These are phyloP conservation scores for Plasmodium gaboni DNA, from an alignment of 169 alveolate species.

Conservation along the genomic window DNA sequence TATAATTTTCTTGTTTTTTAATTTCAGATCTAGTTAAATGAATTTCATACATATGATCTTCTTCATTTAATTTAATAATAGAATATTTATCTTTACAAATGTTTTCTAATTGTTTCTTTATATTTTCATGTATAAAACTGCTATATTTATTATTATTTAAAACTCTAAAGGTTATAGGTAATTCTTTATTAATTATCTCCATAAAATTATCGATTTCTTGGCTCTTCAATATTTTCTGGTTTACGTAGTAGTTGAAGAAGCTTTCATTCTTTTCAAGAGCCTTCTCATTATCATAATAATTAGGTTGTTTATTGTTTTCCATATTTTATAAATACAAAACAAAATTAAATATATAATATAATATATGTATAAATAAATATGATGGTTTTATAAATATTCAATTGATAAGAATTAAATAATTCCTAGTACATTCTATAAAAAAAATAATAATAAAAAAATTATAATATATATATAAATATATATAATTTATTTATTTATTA, in stretches of 20 bases:
- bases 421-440: too few species aligned
- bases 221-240: slow-evolving; percentile 80
- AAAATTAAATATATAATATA: too few species aligned
- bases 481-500: too few species aligned
- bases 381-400: too few species aligned
- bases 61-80: slow-evolving; percentile 64
- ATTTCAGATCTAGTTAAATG: slow-evolving; percentile 77
- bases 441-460: too few species aligned
- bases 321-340: too few species aligned
- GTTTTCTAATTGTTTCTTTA: slow-evolving; percentile 47
- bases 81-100: slow-evolving; percentile 42
- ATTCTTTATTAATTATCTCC: slow-evolving; percentile 70
- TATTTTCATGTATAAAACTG: slow-evolving; percentile 58
- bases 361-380: too few species aligned
- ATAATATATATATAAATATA: too few species aligned
- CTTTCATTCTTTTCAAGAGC: slow-evolving; percentile 70
- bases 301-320: too few species aligned
- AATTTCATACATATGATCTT: slow-evolving; percentile 70
- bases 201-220: slow-evolving; percentile 79
- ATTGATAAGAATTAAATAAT: too few species aligned
- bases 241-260: slow-evolving; percentile 80
- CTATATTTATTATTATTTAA: slow-evolving; percentile 60
- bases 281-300: background rate
- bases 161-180: slow-evolving; percentile 84
- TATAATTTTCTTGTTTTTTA: slow-evolving; percentile 78